Evolutionary conservation across 2,329 filamentous ascomycete genomes (phyloP), one percentile per base, ranked within the genome.

Genomic region (Apiospora malaysiana): DNA sequence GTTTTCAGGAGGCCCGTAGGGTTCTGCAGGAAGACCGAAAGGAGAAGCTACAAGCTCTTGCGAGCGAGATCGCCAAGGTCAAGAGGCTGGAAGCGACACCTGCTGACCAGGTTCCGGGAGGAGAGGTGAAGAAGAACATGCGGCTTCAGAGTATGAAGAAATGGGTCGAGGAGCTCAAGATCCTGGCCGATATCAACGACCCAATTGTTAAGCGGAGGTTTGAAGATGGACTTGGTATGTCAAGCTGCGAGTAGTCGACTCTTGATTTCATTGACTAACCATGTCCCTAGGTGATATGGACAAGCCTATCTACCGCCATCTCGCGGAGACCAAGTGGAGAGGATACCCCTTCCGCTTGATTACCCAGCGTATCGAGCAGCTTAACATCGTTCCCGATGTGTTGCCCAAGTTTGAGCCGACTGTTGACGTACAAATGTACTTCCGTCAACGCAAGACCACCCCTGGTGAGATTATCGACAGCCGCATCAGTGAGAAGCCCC

Each of bases 1-100:
- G 94, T 83, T 99, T 98, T 85, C 96, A 99, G 83, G 95, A 98
- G 84, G 96, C 96, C 51, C 90, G 95, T 73, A 93, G 94, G 80
- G 83, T 98, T 67, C 85, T 99, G 70, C 87, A 90, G 69, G 89
- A 89, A 70, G 96, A 99, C 80, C 90, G 95, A 51, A 85, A 91
- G 74, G 89, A 95, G 82, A 98, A 97, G 85, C 77, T 98, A 68
- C 84, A 87, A 72, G 85, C 91, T 77, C 95, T 99, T 71, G 84
- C 89, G 68, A 85, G 82, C 40, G 90, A 94, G 81, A 83, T 91
- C 68, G 86, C 86, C 72, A 90, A 91, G 80, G 92, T 99, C 78
- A 87, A 89, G 70, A 85, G 87, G 72, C 81, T 97, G 65, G 86
- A 91, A 80, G 87, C 86, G 42, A 85, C 87, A 59, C 85, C 91